A percentile compares a stretch with the other conserved stretches of the same genome.
phyloP scores from a whole-genome alignment of 2,329 filamentous ascomycete species.

The Monilinia aucupariae region DNA sequence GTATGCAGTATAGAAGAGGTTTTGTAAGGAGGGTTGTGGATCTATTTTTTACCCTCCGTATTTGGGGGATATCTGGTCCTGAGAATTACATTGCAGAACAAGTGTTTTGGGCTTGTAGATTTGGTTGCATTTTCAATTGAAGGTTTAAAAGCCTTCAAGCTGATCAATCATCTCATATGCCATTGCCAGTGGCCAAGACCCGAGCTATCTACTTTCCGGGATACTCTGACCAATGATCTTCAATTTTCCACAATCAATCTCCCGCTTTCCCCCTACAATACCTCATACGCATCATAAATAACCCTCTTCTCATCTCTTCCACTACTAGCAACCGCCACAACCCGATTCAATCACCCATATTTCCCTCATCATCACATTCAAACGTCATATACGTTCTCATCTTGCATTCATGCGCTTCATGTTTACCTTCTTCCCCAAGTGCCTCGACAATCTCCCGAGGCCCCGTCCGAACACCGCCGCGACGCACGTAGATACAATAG shows the following conservation, averaged over 20 bases:
- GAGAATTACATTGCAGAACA: background rate
- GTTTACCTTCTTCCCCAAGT: background rate
- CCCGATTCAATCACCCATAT: constrained; percentile 31
- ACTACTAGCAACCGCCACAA: constrained; percentile 19
- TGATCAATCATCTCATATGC: background rate
- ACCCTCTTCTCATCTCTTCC: constrained; percentile 17
- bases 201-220: background rate
- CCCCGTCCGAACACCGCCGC: background rate
- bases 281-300: constrained; percentile 23
- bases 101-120: background rate
- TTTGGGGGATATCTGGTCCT: background rate
- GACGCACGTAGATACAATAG: background rate
- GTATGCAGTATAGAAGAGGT: background rate
- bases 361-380: constrained; percentile 28
- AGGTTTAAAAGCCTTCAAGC: background rate
- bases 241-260: background rate
- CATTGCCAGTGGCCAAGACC: background rate
- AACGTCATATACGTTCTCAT: constrained; percentile 33
- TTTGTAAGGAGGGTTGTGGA: background rate
- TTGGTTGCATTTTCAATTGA: background rate
- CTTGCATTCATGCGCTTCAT: constrained; percentile 22
- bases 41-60: background rate
- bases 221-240: background rate
- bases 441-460: background rate
- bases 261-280: background rate